These are phyloP conservation scores for Coemansia reversa DNA, from an alignment of 192 early-diverging fungal genomes.

Conservation along the genomic window DNA sequence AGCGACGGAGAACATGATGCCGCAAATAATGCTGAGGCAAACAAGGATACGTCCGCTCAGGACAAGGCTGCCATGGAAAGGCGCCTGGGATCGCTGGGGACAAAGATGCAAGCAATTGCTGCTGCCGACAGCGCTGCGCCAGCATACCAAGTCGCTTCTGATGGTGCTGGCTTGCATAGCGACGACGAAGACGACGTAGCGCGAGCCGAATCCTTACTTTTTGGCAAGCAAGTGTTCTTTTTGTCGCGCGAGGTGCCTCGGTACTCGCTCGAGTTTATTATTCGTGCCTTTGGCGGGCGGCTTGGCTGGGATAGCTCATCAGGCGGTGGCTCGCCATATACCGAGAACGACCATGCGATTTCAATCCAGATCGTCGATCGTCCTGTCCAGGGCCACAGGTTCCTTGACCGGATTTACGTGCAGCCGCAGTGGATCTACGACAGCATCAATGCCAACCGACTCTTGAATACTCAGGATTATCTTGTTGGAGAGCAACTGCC, in stretches of 20 bases:
- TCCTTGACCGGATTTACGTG: constrained; percentile 71
- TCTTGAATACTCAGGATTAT: constrained; percentile 67
- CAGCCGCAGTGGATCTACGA: constrained; percentile 99
- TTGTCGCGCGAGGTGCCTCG: constrained; percentile 94
- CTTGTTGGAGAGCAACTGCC: constrained; percentile 79
- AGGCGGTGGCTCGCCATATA: constrained; percentile 75
- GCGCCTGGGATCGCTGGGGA: constrained; percentile 37
- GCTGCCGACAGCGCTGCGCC: constrained; percentile 17
- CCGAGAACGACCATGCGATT: constrained; percentile 78
- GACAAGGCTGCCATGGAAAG: constrained; percentile 28
- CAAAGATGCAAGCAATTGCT: constrained; percentile 45
- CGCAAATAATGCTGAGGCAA: constrained; percentile 16
- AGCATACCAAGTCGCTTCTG: constrained; percentile 18
- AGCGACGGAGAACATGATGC: constrained; percentile 25
- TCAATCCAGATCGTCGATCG: constrained; percentile 90
- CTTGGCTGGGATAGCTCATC: constrained; percentile 85
- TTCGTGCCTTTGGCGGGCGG: constrained; percentile 84
- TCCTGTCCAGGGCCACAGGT: constrained; percentile 63
- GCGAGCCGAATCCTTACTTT: constrained; percentile 54
- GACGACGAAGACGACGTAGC: constrained; percentile 27
- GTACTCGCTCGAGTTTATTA: constrained; percentile 87
- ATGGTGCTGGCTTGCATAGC: background rate
- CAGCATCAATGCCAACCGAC: constrained; percentile 79
- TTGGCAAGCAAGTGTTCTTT: constrained; percentile 70
- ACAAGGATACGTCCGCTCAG: background rate